These are phyloP conservation scores for Candida chauliodis DNA, from an alignment of 805 yeast genomes.

Conservation along the genomic window DNA sequence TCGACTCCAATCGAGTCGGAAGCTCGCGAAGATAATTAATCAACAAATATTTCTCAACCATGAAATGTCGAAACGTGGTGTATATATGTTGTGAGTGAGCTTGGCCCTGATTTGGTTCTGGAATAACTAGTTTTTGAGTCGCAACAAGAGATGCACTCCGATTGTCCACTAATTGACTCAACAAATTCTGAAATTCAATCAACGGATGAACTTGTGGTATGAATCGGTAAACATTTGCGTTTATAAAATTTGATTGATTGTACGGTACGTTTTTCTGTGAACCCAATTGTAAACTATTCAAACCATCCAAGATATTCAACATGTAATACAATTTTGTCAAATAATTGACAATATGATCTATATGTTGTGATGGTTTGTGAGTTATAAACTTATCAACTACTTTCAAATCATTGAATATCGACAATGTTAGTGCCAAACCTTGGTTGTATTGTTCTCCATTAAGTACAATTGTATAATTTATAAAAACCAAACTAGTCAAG, in stretches of 20 bases:
- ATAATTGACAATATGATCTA: slow-evolving; percentile 26
- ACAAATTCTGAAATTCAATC: background rate
- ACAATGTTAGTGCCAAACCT: slow-evolving; percentile 49
- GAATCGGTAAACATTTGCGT: slow-evolving; percentile 6
- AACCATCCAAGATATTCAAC: slow-evolving; percentile 37
- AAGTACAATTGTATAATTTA: slow-evolving; percentile 55
- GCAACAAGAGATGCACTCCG: background rate
- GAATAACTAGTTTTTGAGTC: background rate
- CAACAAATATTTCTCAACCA: slow-evolving; percentile 35
- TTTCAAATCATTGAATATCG: slow-evolving; percentile 58
- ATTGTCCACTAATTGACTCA: slow-evolving; percentile 12
- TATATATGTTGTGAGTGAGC: background rate
- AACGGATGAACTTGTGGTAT: background rate
- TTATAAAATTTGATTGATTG: background rate
- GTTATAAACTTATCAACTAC: slow-evolving; percentile 44
- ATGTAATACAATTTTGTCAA: slow-evolving; percentile 46
- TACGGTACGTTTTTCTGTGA: slow-evolving; percentile 17
- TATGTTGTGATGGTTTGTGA: slow-evolving; percentile 19
- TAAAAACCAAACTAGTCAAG: slow-evolving; percentile 27
- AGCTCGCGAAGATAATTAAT: slow-evolving; percentile 35
- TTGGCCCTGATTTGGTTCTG: too few species aligned
- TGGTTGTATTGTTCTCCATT: slow-evolving; percentile 60
- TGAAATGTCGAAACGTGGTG: slow-evolving; percentile 20
- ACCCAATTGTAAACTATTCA: slow-evolving; percentile 32
- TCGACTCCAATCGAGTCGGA: background rate